Percentiles rank a stretch among this genome's conserved stretches.
Evolutionary conservation across 2,329 filamentous ascomycete species (phyloP).

Genomic region (Echinosphaeria canescens): DNA sequence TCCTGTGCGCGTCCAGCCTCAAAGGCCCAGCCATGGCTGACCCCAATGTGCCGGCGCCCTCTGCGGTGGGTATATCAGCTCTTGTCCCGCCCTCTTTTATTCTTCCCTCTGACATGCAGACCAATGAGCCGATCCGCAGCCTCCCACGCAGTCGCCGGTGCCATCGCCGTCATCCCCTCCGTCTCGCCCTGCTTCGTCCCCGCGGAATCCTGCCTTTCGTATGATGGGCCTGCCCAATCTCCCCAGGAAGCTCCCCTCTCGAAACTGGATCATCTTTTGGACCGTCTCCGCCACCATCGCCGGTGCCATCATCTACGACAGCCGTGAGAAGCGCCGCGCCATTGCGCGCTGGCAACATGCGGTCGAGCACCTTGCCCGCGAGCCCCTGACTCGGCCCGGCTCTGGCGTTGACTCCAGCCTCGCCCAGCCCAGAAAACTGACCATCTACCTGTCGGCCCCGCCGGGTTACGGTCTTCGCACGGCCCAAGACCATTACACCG

Average conservation of each 20-base stretch:
- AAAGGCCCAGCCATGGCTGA: too few relatives aligned
- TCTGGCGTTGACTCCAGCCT: conserved; percentile 23
- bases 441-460: conserved; percentile 67
- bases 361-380: conserved; percentile 65
- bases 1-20: too few relatives aligned
- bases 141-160: too few relatives aligned
- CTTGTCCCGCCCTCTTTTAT: too few relatives aligned
- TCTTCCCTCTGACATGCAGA: too few relatives aligned
- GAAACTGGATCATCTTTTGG: conserved; percentile 96
- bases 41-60: too few relatives aligned
- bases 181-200: too few relatives aligned
- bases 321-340: conserved; percentile 65
- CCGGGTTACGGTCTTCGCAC: conserved; percentile 67
- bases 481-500: conserved; percentile 87
- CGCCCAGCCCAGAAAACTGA: conserved; percentile 58
- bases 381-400: conserved; percentile 38
- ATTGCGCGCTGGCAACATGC: conserved; percentile 73
- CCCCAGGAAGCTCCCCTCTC: conserved; percentile 67
- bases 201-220: conserved; percentile 49
- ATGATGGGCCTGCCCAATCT: conserved; percentile 76
- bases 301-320: conserved; percentile 74
- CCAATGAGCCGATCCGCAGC: too few relatives aligned
- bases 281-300: conserved; percentile 58
- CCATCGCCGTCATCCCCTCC: too few relatives aligned
- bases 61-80: too few relatives aligned